Percentiles rank a stretch among this genome's conserved stretches.
phyloP scores from a whole-genome alignment of 2,329 filamentous ascomycete genomes.

The Coniochaeta sp. region DNA sequence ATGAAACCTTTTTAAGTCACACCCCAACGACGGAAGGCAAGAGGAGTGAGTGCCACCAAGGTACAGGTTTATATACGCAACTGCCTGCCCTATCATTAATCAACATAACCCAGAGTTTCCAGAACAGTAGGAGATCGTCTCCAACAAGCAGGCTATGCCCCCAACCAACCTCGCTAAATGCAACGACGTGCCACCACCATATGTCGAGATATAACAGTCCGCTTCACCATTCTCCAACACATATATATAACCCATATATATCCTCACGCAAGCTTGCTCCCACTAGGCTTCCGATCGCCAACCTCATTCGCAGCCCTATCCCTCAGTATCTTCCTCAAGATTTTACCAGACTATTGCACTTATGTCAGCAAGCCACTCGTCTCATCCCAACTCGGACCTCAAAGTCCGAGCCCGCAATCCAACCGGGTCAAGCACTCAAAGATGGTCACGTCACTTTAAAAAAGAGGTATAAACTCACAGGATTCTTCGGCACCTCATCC shows the following conservation, averaged over 20 bases:
- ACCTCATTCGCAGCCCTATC: slow-evolving; percentile 51
- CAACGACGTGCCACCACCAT: background rate
- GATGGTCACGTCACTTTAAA: background rate
- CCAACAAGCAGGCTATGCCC: too few species aligned
- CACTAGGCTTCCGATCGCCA: slow-evolving; percentile 26
- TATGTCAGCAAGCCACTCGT: slow-evolving; percentile 4
- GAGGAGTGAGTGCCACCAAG: too few species aligned
- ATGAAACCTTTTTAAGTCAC: too few species aligned
- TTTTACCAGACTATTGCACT: slow-evolving; percentile 52
- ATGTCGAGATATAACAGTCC: background rate
- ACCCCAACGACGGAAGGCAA: too few species aligned
- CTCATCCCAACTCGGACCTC: background rate
- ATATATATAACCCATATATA: too few species aligned
- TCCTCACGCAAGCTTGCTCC: slow-evolving; percentile 13
- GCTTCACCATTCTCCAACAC: background rate
- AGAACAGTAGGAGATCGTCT: too few species aligned
- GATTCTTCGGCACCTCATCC: slow-evolving; percentile 63
- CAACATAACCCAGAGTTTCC: too few species aligned
- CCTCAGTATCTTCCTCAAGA: slow-evolving; percentile 52
- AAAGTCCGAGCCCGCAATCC: background rate
- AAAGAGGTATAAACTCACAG: slow-evolving; percentile 32
- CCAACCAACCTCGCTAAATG: background rate
- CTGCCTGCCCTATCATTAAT: too few species aligned
- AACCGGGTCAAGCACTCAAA: background rate
- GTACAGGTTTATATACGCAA: too few species aligned